Base-by-base conservation (phyloP, 257 asterid genomes). In the Penstemon barbatus region DNA sequence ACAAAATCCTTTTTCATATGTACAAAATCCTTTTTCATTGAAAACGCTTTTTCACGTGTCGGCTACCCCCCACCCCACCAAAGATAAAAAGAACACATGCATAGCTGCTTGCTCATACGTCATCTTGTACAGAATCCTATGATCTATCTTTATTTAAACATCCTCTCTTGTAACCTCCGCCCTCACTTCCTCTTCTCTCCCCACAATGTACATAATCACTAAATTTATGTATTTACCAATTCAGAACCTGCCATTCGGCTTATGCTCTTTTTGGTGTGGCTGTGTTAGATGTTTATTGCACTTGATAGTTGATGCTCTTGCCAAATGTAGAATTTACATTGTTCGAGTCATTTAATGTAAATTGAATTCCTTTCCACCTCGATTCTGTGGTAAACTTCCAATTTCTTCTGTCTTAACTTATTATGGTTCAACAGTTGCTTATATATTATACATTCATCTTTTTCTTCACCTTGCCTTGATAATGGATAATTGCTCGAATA, bases 241-340 rank as follows among this genome's bases (percentile, higher is more conserved):
- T 46, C 9, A 36, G 19, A 71, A 45, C 39, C 45, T 55, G 8
- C 33, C 7, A 7, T 12, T 13, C 55, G 18, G 43, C 18, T 25
- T 15, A 18, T 5, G 6, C 5, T 15, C 7, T 19, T 7, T 56
- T 15, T 11, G 41, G 66, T 36, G 61, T 33, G 44, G 37, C 42
- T 36, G 63, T n/a, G 33, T 8, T 13, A 58, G 42, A 3, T 25
- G 33, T 42, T 58, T 58, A 18, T 18, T 33, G 55, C 44, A 53
- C 54, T 15, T 41, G 15, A 19, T 39, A 65, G 38, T 19, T 54
- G 7, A 42, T 42, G 11, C 6, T 38, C 25, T 45, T 42, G 41
- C 39, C 65, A 19, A 40, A 56, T 72, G 9, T 46, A 66, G 48
- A 11, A 57, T 45, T 62, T 38, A 33, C 50, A 7, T 37, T 61